Percentiles rank a stretch among this genome's conserved stretches.
These are phyloP conservation scores for Termitomyces sp. DNA, from an alignment of 1,284 basidiomycete species.

Conservation along the genomic window DNA sequence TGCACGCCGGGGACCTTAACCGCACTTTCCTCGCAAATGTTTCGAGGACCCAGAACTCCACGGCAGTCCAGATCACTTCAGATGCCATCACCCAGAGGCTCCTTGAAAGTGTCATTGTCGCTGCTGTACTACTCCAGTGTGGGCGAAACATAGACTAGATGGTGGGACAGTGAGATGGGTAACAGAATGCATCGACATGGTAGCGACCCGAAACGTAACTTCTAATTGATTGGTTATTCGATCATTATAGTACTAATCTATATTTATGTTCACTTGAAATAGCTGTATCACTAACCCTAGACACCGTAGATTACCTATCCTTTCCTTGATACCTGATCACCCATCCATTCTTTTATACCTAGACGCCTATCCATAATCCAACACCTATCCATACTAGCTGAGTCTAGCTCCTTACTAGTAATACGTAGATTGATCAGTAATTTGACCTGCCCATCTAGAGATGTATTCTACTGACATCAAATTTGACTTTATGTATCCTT, in stretches of 20 bases:
- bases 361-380: too few species aligned
- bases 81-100: conserved; percentile 43
- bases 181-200: not conserved
- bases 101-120: conserved; percentile 39
- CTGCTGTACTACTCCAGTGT: conserved; percentile 42
- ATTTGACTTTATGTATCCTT: too few species aligned
- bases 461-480: too few species aligned
- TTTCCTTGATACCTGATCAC: too few species aligned
- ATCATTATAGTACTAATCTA: not conserved
- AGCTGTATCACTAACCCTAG: not conserved
- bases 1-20: conserved; percentile 33
- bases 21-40: conserved; percentile 41
- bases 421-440: too few species aligned
- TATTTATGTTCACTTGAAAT: not conserved
- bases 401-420: too few species aligned
- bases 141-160: conserved; percentile 45
- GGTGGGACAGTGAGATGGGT: not conserved
- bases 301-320: too few species aligned
- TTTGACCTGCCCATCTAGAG: too few species aligned
- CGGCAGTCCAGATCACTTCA: conserved; percentile 41
- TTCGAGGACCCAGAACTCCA: conserved; percentile 30
- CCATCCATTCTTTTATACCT: too few species aligned
- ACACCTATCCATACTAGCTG: too few species aligned
- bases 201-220: not conserved
- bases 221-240: not conserved